phyloP scores from a whole-genome alignment of 139 green algal genomes.

The Chlamydomonas eustigma region DNA sequence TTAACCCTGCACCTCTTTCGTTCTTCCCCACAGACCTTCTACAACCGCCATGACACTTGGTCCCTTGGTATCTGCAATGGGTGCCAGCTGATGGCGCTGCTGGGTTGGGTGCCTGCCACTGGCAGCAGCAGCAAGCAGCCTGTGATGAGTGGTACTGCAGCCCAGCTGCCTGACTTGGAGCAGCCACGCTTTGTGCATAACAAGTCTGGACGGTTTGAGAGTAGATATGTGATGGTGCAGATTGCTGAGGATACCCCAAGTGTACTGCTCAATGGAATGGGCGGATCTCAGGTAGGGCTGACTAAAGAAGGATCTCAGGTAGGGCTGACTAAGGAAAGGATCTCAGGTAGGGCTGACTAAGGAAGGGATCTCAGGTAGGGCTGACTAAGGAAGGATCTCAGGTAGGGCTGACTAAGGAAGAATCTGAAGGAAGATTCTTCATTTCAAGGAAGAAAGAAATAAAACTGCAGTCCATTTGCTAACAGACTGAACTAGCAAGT shows the following conservation, averaged over 20 bases:
- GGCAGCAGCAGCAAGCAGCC: slow-evolving; percentile 30
- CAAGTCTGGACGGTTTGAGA: slow-evolving; percentile 80
- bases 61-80: slow-evolving; percentile 98
- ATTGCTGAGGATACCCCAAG: slow-evolving; percentile 75
- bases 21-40: slow-evolving; percentile 65
- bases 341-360: too few species aligned
- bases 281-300: slow-evolving; percentile 56
- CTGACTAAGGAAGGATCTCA: too few species aligned
- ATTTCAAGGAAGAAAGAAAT: too few species aligned
- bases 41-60: slow-evolving; percentile 83
- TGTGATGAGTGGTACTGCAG: background rate
- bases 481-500: too few species aligned
- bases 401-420: too few species aligned
- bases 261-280: slow-evolving; percentile 87
- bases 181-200: slow-evolving; percentile 99
- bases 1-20: too few species aligned
- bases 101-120: slow-evolving; percentile 90
- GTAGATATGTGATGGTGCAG: slow-evolving; percentile 50
- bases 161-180: slow-evolving; percentile 55
- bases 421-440: too few species aligned
- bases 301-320: too few species aligned
- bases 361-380: too few species aligned
- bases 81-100: slow-evolving; percentile 98
- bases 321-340: too few species aligned
- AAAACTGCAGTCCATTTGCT: too few species aligned